Conservation (phyloP, 1,139 yeast genomes). For the Hansenula anomala region DNA sequence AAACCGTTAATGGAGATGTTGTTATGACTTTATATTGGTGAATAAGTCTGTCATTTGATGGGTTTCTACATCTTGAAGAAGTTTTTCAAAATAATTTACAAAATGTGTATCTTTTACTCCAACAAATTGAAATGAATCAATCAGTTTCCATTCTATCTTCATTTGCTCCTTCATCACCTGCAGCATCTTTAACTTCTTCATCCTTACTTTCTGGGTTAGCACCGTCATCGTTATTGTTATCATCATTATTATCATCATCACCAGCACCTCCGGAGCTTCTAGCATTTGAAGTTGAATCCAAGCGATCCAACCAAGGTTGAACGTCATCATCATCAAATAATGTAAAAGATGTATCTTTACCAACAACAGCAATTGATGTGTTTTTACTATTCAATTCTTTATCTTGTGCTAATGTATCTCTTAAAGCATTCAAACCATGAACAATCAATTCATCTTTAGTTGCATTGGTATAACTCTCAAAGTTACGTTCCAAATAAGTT, state of each 20-base stretch:
- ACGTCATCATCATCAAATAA: conserved; percentile 76
- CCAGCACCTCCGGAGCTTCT: conserved; percentile 32
- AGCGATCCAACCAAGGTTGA: conserved; percentile 68
- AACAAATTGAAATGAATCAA: conserved; percentile 12
- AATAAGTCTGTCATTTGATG: too few relatives aligned
- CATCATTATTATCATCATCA: conserved; percentile 27
- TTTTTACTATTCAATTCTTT: conserved; percentile 81
- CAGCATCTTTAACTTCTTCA: conserved; percentile 10
- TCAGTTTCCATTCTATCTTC: conserved; percentile 56
- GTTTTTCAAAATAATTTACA: not conserved
- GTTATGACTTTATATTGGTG: too few relatives aligned
- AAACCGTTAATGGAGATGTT: too few relatives aligned
- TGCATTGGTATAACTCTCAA: conserved; percentile 58
- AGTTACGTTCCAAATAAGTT: conserved; percentile 86
- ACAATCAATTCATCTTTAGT: conserved; percentile 71
- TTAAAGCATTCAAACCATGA: conserved; percentile 85
- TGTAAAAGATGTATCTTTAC: conserved; percentile 69
- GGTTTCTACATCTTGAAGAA: too few relatives aligned
- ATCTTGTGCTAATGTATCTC: conserved; percentile 93
- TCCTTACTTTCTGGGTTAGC: conserved; percentile 15
- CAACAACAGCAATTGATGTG: conserved; percentile 89
- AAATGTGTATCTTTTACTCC: not conserved
- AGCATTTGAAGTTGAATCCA: conserved; percentile 57
- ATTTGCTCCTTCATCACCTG: conserved; percentile 5
- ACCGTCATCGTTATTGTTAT: conserved; percentile 16